Evolutionary conservation across 129 eudicot species (phyloP).

Genomic region (Pulicaria dysenterica): DNA sequence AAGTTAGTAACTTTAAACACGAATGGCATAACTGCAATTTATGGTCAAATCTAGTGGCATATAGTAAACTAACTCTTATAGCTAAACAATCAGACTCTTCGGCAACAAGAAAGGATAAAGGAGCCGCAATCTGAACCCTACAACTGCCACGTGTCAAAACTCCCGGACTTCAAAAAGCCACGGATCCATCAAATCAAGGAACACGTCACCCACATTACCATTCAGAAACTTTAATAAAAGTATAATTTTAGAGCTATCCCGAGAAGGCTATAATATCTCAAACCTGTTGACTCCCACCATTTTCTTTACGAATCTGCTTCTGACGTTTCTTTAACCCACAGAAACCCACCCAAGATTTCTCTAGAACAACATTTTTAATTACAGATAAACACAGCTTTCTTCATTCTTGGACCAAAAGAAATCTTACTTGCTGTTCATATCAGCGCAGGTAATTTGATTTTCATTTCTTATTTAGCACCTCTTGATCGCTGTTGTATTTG

Average conservation of each 20-base stretch:
- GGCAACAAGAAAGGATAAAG: slow-evolving; percentile 31
- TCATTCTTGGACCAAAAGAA: no score
- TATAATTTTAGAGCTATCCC: background rate
- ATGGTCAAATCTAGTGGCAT: background rate
- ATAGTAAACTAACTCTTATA: background rate
- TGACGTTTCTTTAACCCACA: background rate
- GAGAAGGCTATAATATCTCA: slow-evolving; percentile 38
- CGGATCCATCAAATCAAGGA: slow-evolving; percentile 42
- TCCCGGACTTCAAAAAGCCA: slow-evolving; percentile 34
- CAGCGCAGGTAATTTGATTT: no score
- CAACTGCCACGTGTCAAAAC: slow-evolving; percentile 37
- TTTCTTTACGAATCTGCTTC: slow-evolving; percentile 21
- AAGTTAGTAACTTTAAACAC: background rate
- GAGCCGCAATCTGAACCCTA: slow-evolving; percentile 29
- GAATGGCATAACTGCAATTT: slow-evolving; percentile 25
- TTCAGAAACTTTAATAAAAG: slow-evolving; percentile 1
- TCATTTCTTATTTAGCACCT: no score
- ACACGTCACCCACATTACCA: slow-evolving; percentile 34
- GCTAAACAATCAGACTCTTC: slow-evolving; percentile 24
- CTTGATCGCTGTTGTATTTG: background rate
- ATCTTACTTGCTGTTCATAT: no score
- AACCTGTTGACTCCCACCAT: slow-evolving; percentile 26
- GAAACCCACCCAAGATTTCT: background rate
- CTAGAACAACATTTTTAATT: no score
- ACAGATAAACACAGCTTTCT: slow-evolving; percentile 13